These are phyloP conservation scores for Cerrena zonata DNA, from an alignment of 1,284 basidiomycete genomes.

Conservation along the genomic window DNA sequence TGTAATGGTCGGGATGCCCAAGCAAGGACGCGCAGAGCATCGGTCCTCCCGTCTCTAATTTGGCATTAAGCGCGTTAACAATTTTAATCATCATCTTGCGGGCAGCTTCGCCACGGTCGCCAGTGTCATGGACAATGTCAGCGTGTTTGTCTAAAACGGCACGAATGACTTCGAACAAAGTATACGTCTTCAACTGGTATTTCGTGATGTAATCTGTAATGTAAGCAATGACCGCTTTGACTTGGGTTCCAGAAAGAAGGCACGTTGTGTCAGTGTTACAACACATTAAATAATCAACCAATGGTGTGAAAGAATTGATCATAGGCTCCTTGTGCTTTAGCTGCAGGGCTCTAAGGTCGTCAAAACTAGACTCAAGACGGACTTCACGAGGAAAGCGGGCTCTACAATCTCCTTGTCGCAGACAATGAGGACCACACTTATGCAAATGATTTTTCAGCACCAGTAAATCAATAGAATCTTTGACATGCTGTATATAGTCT, in stretches of 20 bases:
- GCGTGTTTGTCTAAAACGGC: conserved; percentile 21
- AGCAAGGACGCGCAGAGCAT: conserved; percentile 27
- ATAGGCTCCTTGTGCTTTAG: conserved; percentile 30
- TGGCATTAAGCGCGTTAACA: conserved; percentile 25
- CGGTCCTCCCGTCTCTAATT: conserved; percentile 28
- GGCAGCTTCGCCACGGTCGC: conserved; percentile 5
- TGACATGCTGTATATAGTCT: conserved; percentile 9
- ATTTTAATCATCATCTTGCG: conserved; percentile 12
- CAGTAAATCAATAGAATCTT: conserved; percentile 8
- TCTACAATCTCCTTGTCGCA: conserved; percentile 19
- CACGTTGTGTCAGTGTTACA: conserved; percentile 35
- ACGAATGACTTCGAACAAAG: conserved; percentile 29
- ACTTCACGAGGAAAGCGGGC: conserved; percentile 27
- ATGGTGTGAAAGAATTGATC: conserved; percentile 29
- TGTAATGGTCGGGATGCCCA: conserved; percentile 15
- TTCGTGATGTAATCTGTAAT: conserved; percentile 26
- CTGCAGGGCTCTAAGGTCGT: conserved; percentile 26
- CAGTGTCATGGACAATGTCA: conserved; percentile 12
- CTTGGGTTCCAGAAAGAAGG: conserved; percentile 31
- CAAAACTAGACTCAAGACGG: conserved; percentile 14
- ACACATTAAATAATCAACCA: conserved; percentile 28
- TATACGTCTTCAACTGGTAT: conserved; percentile 28
- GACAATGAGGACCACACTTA: conserved; percentile 5
- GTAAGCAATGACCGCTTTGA: conserved; percentile 9
- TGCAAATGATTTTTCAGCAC: no score